Conservation (phyloP, 352 stramenopile genomes). For the Globisporangium echinulatum region DNA sequence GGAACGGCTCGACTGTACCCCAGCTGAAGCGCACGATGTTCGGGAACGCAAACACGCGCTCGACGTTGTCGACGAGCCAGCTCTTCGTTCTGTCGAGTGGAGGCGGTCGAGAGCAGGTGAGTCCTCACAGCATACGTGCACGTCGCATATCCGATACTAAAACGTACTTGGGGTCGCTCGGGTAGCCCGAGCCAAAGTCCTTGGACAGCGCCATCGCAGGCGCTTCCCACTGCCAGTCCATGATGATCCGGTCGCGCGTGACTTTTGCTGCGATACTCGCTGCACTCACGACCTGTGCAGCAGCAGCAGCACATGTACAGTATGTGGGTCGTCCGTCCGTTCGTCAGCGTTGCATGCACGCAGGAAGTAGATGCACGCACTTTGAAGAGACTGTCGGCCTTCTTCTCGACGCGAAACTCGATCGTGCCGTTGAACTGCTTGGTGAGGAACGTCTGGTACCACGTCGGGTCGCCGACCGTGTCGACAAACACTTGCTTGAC, state of each 20-base stretch:
- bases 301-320: not conserved
- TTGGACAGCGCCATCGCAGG: conserved; percentile 46
- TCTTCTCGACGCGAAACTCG: conserved; percentile 94
- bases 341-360: no score
- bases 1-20: conserved; percentile 69
- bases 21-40: conserved; percentile 93
- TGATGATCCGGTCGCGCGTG: conserved; percentile 84
- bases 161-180: conserved; percentile 86
- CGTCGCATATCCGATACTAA: no score
- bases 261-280: conserved; percentile 94
- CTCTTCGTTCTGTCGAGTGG: conserved; percentile 47
- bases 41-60: conserved; percentile 88
- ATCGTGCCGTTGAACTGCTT: conserved; percentile 87
- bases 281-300: conserved; percentile 77
- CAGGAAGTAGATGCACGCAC: conserved; percentile 14
- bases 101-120: no score
- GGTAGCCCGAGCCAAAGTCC: conserved; percentile 89
- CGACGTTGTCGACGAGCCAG: conserved; percentile 84
- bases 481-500: conserved; percentile 92
- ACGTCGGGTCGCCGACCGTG: conserved; percentile 90
- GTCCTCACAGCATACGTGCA: no score
- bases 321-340: no score
- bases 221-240: conserved; percentile 88
- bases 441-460: conserved; percentile 90
- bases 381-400: conserved; percentile 95